Percentiles rank a stretch among this genome's conserved stretches.
Conservation (phyloP, 2,329 filamentous ascomycete species). For the Passalora sequoiae region DNA sequence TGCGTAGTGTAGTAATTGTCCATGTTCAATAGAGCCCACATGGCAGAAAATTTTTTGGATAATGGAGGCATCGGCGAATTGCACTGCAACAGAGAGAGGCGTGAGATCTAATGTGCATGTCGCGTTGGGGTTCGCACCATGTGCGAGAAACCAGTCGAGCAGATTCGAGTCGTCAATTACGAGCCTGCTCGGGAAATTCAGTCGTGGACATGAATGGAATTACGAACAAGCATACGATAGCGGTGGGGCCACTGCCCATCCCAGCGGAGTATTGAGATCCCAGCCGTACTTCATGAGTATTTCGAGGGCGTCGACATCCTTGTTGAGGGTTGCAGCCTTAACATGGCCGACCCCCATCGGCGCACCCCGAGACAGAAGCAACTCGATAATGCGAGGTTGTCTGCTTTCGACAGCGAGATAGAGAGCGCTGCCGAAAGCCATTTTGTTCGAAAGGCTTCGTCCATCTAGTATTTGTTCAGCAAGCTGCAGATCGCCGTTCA, state of each 20-base stretch:
- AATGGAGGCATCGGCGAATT: neutral
- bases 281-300: neutral
- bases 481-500: neutral
- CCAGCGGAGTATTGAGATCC: neutral
- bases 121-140: conserved; percentile 3
- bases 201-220: neutral
- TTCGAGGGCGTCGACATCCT: neutral
- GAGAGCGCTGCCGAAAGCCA: neutral
- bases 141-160: conserved; percentile 2
- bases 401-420: neutral
- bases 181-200: conserved; percentile 1
- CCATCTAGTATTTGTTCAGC: neutral
- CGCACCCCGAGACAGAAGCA: neutral
- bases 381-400: neutral
- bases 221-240: neutral
- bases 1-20: neutral
- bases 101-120: conserved; percentile 3
- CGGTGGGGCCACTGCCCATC: neutral
- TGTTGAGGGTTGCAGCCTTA: neutral
- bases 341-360: neutral
- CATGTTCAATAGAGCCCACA: neutral
- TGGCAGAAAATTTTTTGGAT: neutral
- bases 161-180: neutral
- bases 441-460: neutral
- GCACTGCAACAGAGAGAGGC: conserved; percentile 2